Evolutionary conservation across 2,329 filamentous ascomycete species (phyloP).

Genomic region (Xylariaceae sp.): DNA sequence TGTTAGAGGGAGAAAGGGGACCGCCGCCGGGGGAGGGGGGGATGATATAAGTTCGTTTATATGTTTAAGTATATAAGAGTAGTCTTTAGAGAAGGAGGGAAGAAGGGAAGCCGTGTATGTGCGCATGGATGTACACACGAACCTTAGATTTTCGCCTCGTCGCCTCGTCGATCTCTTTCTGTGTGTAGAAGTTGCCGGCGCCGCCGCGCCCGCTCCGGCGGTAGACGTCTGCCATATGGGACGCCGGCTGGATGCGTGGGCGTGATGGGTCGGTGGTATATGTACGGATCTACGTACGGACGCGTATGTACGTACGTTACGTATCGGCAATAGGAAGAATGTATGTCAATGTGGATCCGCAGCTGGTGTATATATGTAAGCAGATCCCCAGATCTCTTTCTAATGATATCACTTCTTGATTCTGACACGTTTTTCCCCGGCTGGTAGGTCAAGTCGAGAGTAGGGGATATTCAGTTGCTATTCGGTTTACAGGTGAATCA

Average conservation of each 20-base stretch:
- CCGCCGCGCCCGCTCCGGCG: conserved; percentile 62
- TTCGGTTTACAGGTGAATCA: background rate
- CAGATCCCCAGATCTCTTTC: background rate
- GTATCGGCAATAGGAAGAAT: background rate
- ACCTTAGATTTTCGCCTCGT: conserved; percentile 31
- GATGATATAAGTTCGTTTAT: too few species aligned
- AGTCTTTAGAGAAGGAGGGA: too few species aligned
- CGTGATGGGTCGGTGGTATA: conserved; percentile 1
- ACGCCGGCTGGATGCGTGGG: conserved; percentile 1
- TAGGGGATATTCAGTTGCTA: background rate
- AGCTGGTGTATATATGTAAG: background rate
- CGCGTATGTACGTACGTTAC: background rate
- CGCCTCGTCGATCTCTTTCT: conserved; percentile 53
- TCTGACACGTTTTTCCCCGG: too few species aligned
- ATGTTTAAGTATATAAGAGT: too few species aligned
- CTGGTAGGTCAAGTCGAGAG: background rate
- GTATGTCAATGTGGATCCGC: background rate
- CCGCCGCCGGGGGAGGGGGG: too few species aligned
- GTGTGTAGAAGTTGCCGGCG: conserved; percentile 63
- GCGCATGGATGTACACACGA: conserved; percentile 1
- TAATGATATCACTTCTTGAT: background rate
- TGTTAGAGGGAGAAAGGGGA: background rate
- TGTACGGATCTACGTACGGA: background rate
- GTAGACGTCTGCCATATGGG: conserved; percentile 49
- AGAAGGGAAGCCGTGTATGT: background rate